These are phyloP conservation scores for Verticillium zaregamsianum DNA, from an alignment of 2,329 filamentous ascomycete genomes.

Conservation along the genomic window DNA sequence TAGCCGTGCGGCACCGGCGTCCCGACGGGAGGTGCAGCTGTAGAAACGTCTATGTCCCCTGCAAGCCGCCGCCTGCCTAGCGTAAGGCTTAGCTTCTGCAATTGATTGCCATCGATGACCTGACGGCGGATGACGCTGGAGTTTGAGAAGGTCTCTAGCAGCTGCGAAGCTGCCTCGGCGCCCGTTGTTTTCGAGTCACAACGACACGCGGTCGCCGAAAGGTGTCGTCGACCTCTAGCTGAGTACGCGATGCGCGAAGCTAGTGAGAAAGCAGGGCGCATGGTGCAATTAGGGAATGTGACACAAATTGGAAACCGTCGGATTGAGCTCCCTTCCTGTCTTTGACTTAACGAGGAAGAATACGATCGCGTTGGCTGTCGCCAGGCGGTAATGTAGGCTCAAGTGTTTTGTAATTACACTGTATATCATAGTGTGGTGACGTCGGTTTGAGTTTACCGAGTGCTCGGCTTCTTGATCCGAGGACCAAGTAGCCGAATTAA, in stretches of 20 bases:
- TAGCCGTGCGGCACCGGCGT: slow-evolving; percentile 55
- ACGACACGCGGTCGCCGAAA: neutral
- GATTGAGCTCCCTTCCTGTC: no score
- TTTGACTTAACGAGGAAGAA: no score
- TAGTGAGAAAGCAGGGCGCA: neutral
- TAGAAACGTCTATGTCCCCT: slow-evolving; percentile 29
- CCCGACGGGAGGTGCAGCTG: slow-evolving; percentile 30
- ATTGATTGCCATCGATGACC: slow-evolving; percentile 56
- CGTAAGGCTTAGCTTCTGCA: slow-evolving; percentile 57
- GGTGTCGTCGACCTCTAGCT: neutral
- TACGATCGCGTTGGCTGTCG: no score
- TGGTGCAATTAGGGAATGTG: neutral
- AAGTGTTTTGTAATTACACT: neutral
- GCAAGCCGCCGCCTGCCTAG: slow-evolving; percentile 44
- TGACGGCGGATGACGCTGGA: slow-evolving; percentile 33
- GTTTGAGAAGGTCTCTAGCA: slow-evolving; percentile 24
- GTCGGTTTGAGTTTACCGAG: neutral
- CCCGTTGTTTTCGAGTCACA: neutral
- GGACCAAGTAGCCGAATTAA: neutral
- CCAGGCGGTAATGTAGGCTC: no score
- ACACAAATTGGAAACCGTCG: no score
- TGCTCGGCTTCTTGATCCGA: neutral
- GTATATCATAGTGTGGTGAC: neutral
- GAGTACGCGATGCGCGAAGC: neutral
- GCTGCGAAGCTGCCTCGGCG: slow-evolving; percentile 10